phyloP scores from a whole-genome alignment of 306 rosid species.

The Purshia tridentata region DNA sequence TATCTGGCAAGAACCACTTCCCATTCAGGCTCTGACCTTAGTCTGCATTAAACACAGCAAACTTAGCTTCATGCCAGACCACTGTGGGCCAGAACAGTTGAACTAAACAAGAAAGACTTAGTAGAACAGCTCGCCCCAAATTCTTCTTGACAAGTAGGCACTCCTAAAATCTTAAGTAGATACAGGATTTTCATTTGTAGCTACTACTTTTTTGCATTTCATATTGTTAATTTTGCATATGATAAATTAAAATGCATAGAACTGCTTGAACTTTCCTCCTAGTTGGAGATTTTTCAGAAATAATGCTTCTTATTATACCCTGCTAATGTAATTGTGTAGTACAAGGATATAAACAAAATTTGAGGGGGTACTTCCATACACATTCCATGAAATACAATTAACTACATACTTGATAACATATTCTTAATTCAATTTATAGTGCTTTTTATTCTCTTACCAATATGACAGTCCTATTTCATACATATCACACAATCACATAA shows the following conservation, averaged over 20 bases:
- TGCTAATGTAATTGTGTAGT: background rate
- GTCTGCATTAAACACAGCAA: background rate
- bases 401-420: background rate
- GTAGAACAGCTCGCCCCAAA: background rate
- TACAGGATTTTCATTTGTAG: background rate
- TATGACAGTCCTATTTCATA: background rate
- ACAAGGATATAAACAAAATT: background rate
- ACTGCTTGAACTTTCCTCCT: background rate
- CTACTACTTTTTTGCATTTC: background rate
- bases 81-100: background rate
- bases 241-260: background rate
- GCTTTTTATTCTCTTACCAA: too few species aligned
- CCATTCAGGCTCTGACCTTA: background rate
- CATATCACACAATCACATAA: constrained; percentile 3
- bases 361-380: background rate
- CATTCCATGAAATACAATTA: background rate
- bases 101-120: background rate
- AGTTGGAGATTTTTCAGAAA: background rate
- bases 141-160: background rate
- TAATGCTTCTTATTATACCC: background rate
- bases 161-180: background rate
- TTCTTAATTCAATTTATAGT: background rate
- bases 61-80: background rate
- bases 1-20: background rate
- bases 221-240: background rate